Base-by-base conservation (phyloP, 2,329 filamentous ascomycete species). In the Cercospora sp. region DNA sequence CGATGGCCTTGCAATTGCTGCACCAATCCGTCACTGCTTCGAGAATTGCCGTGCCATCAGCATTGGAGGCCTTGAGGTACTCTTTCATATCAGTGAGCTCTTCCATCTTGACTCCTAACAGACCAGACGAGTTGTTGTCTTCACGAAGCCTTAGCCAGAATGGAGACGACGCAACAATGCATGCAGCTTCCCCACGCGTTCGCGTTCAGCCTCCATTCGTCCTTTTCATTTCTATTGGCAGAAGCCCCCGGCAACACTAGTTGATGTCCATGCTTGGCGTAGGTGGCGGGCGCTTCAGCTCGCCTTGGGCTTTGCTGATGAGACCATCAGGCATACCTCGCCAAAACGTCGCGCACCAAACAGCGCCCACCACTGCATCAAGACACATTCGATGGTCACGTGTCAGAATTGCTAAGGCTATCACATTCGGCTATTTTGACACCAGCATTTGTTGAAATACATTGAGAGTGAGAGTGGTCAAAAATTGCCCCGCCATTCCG, bases 1-100 rank as follows among this genome's bases (percentile, higher is more conserved):
- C 70, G 23, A 78, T 77, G 42, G 76, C 76, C 69, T 77, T 78
- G 68, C 76, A 77, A 64, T 76, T 71, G 26, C 67, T 65, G 65
- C 75, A 76, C 74, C 74, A 76, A 23, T 69, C 69, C 9, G 73
- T 71, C n/a, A 73, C 74, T 20, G 74, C 76, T 71, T 78, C 74
- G 23, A 78, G 69, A 60, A 78, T 69, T 26, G 70, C 70, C 23
- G 73, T 65, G 59, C 76, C 76, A 64, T 75, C 73, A 18, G 74
- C 71, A 57, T 76, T 75, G 63, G 69, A 71, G n/a, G 75, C 76
- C 66, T 75, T 74, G 64, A 76, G 69, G 67, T 76, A 78, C n/a
- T 71, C 68, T 28, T 71, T 69, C n/a, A 73, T 68, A 42, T 73
- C 72, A 57, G 66, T 73, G 18, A 77, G 70, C 58, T 76, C 73